Base-by-base conservation (phyloP, 257 asterid genomes). In the Salvia splendens region DNA sequence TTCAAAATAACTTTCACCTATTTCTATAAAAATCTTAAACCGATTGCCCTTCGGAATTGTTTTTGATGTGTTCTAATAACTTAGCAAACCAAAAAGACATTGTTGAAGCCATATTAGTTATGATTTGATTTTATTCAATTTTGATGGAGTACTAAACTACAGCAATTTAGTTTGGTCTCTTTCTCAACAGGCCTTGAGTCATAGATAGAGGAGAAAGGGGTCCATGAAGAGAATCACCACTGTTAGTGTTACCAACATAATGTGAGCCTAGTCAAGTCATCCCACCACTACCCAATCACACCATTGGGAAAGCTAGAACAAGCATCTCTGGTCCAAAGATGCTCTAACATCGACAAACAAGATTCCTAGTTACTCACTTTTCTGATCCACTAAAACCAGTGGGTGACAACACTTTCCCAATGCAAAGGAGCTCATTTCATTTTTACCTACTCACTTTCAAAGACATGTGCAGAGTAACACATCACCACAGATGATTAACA, bases 301-400 rank as follows among this genome's bases (percentile, higher is more conserved):
- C 30, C 30, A 24, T 24, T 24, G 30, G 30, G 30, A 24, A 24
- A 24, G 30, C 30, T 73, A 24, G 73, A 35, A 64, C 68, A 65
- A 75, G 61, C 64, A 73, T 78, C 61, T 80, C 60, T 73, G 6
- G 64, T 59, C 69, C 75, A 42, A 67, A 81, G 75, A 77, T 78
- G 84, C 80, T 32, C 46, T 62, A 69, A 75, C 61, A 76, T 80
- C 83, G 73, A 79, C 80, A 73, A 70, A 71, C 41, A 75, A 80
- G 89, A 89, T 83, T 80, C 88, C 83, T 78, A 73, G 74, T 80
- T 73, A 65, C 81, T 82, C 81, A 33, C 68, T 78, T 73, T 81
- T 83, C 72, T 15, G 14, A 61, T 73, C 73, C 70, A 67, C 63
- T 67, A 41, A 57, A 64, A 47, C 32, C 77, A 24, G 30, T 24